Percentiles rank a stretch among this genome's conserved stretches.
Evolutionary conservation across 495 filamentous ascomycete species (phyloP).

Genomic region (Podospora fimiseda): DNA sequence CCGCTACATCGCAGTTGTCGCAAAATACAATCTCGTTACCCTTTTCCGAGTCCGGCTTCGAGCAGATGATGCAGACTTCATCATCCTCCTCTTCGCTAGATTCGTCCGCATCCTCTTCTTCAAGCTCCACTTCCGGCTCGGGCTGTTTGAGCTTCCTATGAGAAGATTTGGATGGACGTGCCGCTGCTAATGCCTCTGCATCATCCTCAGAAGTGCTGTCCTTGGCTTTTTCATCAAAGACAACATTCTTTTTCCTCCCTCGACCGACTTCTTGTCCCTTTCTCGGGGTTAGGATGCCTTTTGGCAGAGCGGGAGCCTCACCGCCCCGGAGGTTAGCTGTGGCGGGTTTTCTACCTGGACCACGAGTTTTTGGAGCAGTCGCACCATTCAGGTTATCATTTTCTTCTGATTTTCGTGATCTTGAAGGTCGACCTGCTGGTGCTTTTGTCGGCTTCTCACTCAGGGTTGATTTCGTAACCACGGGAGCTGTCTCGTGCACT

Average conservation of each 20-base stretch:
- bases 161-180: too few species aligned
- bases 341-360: background rate
- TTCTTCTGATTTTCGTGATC: background rate
- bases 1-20: slow-evolving; percentile 78
- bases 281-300: slow-evolving; percentile 37
- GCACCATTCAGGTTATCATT: background rate
- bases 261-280: slow-evolving; percentile 21
- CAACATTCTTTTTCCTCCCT: slow-evolving; percentile 34
- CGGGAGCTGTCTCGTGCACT: background rate
- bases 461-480: background rate
- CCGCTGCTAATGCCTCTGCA: slow-evolving; percentile 8
- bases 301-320: slow-evolving; percentile 18
- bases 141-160: slow-evolving; percentile 16
- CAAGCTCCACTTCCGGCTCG: slow-evolving; percentile 7
- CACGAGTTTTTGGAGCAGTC: background rate
- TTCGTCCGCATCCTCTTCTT: background rate
- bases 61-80: slow-evolving; percentile 41
- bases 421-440: background rate
- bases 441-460: background rate
- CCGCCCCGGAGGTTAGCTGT: background rate
- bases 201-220: slow-evolving; percentile 5
- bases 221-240: slow-evolving; percentile 26
- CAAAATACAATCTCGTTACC: slow-evolving; percentile 77
- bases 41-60: slow-evolving; percentile 40
- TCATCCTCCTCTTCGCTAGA: slow-evolving; percentile 28